A percentile compares a stretch with the other conserved stretches of the same genome.
These are phyloP conservation scores for Excoecaria agallocha DNA, from an alignment of 345 rosid species.

Conservation along the genomic window DNA sequence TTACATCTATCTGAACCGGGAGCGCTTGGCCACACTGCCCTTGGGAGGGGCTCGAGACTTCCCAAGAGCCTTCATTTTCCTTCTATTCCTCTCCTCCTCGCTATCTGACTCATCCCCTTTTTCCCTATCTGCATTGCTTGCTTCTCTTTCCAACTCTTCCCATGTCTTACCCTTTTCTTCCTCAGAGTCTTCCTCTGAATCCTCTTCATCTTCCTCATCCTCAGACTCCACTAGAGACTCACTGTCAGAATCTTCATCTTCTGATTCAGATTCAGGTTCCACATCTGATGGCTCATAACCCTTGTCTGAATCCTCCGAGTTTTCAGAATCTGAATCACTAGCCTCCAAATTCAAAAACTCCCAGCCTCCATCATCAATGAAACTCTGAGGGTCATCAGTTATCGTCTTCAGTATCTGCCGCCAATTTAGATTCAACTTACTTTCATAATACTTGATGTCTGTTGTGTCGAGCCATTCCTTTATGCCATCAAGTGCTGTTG, in stretches of 20 bases:
- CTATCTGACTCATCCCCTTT: conserved; percentile 85
- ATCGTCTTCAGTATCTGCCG: conserved; percentile 84
- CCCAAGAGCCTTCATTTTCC: conserved; percentile 78
- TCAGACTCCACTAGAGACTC: conserved; percentile 83
- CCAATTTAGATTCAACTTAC: conserved; percentile 94
- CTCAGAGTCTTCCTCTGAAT: conserved; percentile 61
- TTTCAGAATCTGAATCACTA: conserved; percentile 85
- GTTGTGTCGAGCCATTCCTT: conserved; percentile 96
- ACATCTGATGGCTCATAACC: conserved; percentile 88
- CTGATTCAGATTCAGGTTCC: conserved; percentile 59
- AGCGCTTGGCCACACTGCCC: conserved; percentile 11
- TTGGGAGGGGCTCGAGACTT: conserved; percentile 56
- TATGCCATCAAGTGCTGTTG: conserved; percentile 76
- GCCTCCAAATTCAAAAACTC: conserved; percentile 87
- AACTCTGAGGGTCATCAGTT: conserved; percentile 85
- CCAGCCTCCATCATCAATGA: conserved; percentile 91
- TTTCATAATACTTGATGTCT: conserved; percentile 87
- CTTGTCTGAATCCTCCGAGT: conserved; percentile 80
- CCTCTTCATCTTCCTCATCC: conserved; percentile 71
- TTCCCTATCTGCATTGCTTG: conserved; percentile 87
- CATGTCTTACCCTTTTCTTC: conserved; percentile 97
- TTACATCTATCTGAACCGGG: conserved; percentile 11
- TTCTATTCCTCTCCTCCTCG: conserved; percentile 86
- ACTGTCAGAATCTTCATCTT: conserved; percentile 67
- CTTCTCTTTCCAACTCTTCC: conserved; percentile 98